Base-by-base conservation (phyloP, 306 rosid species). In the Prunus dulcis region DNA sequence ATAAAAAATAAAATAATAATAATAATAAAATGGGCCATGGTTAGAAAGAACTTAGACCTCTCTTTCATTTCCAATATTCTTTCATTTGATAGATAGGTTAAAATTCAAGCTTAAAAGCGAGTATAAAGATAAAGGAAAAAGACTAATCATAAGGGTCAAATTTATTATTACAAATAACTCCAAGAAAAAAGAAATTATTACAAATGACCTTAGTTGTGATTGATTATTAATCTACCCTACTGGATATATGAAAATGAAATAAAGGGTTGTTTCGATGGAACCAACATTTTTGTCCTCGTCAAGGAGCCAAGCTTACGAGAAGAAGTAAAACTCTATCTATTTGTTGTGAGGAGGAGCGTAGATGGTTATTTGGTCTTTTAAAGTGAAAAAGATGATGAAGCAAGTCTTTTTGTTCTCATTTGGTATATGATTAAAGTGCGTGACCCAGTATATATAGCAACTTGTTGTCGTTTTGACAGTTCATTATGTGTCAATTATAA, bases 381-480 rank as follows among this genome's bases (percentile, higher is more conserved):
- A 62, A 2, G 22, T 28, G 2, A 62, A 63, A 28, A 14, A 17
- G 43, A 63, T 18, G 13, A 15, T 18, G 22, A 28, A 63, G 20
- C 67, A 15, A 28, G 30, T 27, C 13, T 22, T 63, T 63, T 27
- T 63, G 69, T 64, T 64, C 25, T 34, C 49, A 34, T 34, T 64
- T 32, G 17, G 46, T 43, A 22, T 25, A 60, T 45, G 68, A 60
- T 73, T 73, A 60, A 73, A 45, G 68, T 43, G 27, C 45, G 38
- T 27, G 68, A 23, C n/a, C n/a, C 30, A 23, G 2, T 5, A 11
- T 14, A 2, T 18, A 6, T 20, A 2, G 46, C 60, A 73, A 60
- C 7, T 25, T 61, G 12, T 58, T 72, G 41, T 58, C 71, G 17
- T 73, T 73, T 55, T 25, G 77, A 73, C 69, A 10, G 52, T 20